Evolutionary conservation across 202 grass and related monocot species (phyloP), one percentile per base, ranked within the genome.

Genomic region (Saccharum hybrid): DNA sequence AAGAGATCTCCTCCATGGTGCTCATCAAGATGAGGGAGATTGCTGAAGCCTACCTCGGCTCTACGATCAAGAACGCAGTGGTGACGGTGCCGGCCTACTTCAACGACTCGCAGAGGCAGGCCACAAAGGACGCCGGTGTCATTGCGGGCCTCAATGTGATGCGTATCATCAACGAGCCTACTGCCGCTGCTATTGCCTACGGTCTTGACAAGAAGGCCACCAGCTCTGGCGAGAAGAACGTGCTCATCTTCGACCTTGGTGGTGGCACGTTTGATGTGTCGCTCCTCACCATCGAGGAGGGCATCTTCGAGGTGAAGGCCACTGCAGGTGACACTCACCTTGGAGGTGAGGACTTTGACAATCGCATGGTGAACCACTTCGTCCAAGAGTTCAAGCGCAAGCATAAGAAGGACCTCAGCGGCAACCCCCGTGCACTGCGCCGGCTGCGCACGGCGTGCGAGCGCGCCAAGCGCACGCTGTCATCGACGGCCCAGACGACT

Each of bases 1-100:
- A 97, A 82, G 91, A 94, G 62, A 97, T 97, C 43, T 93, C 91
- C 13, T 93, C 94, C 5, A 93, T 97, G 94, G 91, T 97, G n/a
- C 94, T 97, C 48, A 91, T 71, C 56, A 94, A 92, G 75, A 97
- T 97, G 91, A 86, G 52, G 85, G 91, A 94, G 85, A 97, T 97
- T 16, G 94, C 87, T 0, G 94, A 97, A 71, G 91, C 94, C 59
- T 97, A 90, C 45, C 91, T 97, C 3, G 89, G 94, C 48, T 87
- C 88, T 42, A 90, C 91, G 2, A 81, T 94, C 60, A 97, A 94
- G 88, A 97, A 97, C 36, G 91, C 91, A 0, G 90, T 97, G 2
- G 91, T 97, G 11, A 94, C 94, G 0, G 94, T 97, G 45, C 91
- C 90, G 1, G 91, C 94, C 59, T 97, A 97, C 69, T 97, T 94